Evolutionary conservation across 495 filamentous ascomycete species (phyloP), one percentile per base, ranked within the genome.

Genomic region (Stereocaulon alpinum): DNA sequence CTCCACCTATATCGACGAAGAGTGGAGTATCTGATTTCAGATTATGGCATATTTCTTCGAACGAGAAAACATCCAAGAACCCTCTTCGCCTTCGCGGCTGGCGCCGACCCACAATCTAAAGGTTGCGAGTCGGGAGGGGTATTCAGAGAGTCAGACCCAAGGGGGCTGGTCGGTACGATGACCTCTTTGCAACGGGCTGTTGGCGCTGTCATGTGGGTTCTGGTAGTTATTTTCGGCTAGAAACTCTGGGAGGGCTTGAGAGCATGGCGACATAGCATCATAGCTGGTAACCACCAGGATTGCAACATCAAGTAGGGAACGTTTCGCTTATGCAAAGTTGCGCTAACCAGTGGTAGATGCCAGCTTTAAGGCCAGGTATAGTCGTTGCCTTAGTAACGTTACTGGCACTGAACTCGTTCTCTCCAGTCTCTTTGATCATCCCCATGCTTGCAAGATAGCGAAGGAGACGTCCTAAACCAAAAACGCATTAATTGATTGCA

Each of bases 191-290:
- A 74, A 4, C 70, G 67, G 55, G 0, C 71, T 75, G 18, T 75
- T 58, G 2, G 54, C 63, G 34, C 57, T 62, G 49, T 69, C 67
- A 18, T 61, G 68, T n/a, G 73, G 62, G 42, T 76, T 71, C 55
- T 68, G 60, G 56, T 79, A 80, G 6, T 66, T 65, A 2, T 61
- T 75, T 45, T 72, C 65, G 17, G 58, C 60, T 34, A 81, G 71
- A 63, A 75, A 78, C 0, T 63, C 61, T 4, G 74, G 76, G 27
- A 73, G 61, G 3, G 58, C 67, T 48, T 68, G 67, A 24, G 70
- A 56, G 10, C 57, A 55, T 3, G 69, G 72, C 22, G 61, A 68
- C 30, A 51, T 40, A 20, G 45, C 62, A 47, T 76, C 65, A 45
- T 73, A 73, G 20, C 71, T 78, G 14, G 22, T 7, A 22, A 22